These are phyloP conservation scores for Podospora fimiseda DNA, from an alignment of 495 filamentous ascomycete genomes.

Conservation along the genomic window DNA sequence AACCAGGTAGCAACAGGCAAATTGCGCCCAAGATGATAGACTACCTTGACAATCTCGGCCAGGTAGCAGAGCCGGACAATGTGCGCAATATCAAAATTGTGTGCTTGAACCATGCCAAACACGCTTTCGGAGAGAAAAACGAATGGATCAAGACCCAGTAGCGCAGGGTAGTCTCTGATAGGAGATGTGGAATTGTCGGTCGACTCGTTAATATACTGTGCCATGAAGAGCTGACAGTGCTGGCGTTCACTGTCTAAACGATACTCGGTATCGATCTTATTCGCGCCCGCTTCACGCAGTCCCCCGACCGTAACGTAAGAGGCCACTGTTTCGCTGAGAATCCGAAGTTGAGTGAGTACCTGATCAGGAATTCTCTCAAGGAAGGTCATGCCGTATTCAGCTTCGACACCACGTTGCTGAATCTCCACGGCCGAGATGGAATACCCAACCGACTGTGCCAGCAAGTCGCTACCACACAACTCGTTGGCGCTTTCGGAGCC, in stretches of 20 bases:
- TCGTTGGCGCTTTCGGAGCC: slow-evolving; percentile 18
- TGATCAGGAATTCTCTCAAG: slow-evolving; percentile 81
- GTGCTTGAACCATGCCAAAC: slow-evolving; percentile 44
- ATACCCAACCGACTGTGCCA: slow-evolving; percentile 71
- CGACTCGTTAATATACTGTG: slow-evolving; percentile 41
- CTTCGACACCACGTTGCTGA: slow-evolving; percentile 77
- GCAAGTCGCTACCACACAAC: slow-evolving; percentile 56
- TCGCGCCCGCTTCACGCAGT: slow-evolving; percentile 50
- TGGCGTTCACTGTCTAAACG: slow-evolving; percentile 63
- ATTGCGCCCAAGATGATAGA: slow-evolving; percentile 45
- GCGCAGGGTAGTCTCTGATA: slow-evolving; percentile 51
- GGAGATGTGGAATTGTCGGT: slow-evolving; percentile 21
- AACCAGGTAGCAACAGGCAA: slow-evolving; percentile 33
- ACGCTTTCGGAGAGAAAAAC: slow-evolving; percentile 78
- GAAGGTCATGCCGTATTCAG: slow-evolving; percentile 65
- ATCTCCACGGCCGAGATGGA: slow-evolving; percentile 93
- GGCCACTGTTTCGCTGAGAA: slow-evolving; percentile 79
- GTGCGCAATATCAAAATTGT: slow-evolving; percentile 68
- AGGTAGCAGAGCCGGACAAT: slow-evolving; percentile 84
- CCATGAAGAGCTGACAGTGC: slow-evolving; percentile 67
- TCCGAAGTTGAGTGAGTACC: slow-evolving; percentile 77
- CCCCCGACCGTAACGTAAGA: slow-evolving; percentile 78
- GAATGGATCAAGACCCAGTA: slow-evolving; percentile 75
- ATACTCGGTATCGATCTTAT: slow-evolving; percentile 61
- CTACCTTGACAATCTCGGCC: slow-evolving; percentile 81